phyloP scores from a whole-genome alignment of 306 rosid genomes.

The Vicia villosa region DNA sequence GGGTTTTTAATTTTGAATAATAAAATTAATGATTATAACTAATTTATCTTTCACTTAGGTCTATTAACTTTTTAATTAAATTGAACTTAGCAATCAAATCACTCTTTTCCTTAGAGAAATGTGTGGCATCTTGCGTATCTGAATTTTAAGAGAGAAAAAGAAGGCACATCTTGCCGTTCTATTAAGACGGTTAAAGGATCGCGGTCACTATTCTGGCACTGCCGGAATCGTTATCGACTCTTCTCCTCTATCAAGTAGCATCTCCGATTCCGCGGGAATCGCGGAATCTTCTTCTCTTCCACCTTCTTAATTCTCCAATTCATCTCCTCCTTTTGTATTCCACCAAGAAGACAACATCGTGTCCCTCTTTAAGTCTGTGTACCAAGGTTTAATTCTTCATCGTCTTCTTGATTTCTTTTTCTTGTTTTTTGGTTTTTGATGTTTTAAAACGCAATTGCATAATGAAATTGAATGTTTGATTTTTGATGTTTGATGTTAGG shows the following conservation, averaged over 20 bases:
- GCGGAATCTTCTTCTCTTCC: conserved; percentile 63
- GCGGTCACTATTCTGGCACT: no score
- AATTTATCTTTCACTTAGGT: no score
- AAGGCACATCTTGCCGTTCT: conserved; percentile 86
- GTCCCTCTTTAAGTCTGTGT: conserved; percentile 87
- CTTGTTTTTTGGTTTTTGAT: not conserved
- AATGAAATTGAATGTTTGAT: no score
- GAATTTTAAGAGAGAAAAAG: conserved; percentile 86
- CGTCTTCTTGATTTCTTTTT: not conserved
- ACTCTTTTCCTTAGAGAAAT: no score
- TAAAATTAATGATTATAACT: no score
- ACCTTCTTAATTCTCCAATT: conserved; percentile 20
- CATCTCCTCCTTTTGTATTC: conserved; percentile 62
- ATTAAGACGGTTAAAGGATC: conserved; percentile 78
- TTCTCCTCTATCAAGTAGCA: no score
- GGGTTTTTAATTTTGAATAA: no score
- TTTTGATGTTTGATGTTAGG: no score
- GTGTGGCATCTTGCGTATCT: conserved; percentile 99
- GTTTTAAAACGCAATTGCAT: not conserved
- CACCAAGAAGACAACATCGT: conserved; percentile 94
- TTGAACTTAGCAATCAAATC: no score
- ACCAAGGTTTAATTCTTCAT: conserved; percentile 53
- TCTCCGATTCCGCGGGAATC: conserved; percentile 93
- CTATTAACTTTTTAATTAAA: no score
- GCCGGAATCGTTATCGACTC: no score